Percentiles rank a stretch among this genome's conserved stretches.
Conservation (phyloP, 108 stramenopile species). For the Cyclotella cryptica region DNA sequence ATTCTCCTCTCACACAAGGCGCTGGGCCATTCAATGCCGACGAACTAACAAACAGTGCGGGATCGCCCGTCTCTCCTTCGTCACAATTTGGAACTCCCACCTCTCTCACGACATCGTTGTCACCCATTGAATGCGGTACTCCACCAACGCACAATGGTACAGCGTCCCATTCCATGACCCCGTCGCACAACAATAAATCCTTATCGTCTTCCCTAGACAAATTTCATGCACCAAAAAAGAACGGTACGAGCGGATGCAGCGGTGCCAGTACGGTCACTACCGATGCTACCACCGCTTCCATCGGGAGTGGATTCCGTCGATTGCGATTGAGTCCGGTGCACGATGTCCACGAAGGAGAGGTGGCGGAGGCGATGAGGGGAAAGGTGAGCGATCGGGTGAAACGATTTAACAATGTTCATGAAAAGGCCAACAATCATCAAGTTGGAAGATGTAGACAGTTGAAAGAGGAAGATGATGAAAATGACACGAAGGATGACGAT, state of each 20-base stretch:
- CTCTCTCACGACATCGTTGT: not conserved
- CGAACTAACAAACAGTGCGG: not conserved
- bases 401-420: constrained; percentile 11
- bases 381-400: constrained; percentile 22
- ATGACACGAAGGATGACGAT: not conserved
- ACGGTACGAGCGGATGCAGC: not conserved
- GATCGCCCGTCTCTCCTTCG: not conserved
- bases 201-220: not conserved
- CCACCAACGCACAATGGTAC: not conserved
- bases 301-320: constrained; percentile 4
- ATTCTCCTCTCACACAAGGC: not conserved
- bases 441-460: not conserved
- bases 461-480: constrained; percentile 15
- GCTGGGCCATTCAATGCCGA: not conserved
- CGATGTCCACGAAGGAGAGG: constrained; percentile 2
- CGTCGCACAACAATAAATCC: not conserved
- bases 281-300: constrained; percentile 26
- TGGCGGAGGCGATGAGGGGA: constrained; percentile 18
- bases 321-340: constrained; percentile 10
- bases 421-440: not conserved
- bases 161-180: not conserved
- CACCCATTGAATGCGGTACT: not conserved
- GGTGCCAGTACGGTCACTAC: constrained; percentile 17
- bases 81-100: not conserved
- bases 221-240: not conserved